Evolutionary conservation across 495 filamentous ascomycete species (phyloP).

Genomic region (Cudoniella acicularis): DNA sequence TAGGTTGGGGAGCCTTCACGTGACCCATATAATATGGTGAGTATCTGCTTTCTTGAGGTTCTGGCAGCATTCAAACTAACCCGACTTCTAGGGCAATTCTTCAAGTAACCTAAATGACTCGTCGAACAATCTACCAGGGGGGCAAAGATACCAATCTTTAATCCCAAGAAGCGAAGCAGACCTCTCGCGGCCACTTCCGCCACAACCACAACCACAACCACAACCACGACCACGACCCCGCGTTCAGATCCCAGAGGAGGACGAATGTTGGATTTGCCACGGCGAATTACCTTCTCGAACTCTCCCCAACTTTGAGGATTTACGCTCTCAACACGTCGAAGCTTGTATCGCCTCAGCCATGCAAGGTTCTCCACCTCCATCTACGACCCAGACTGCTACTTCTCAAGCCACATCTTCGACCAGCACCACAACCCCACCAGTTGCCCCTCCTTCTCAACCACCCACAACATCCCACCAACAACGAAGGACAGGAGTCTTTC

Average conservation of each 20-base stretch:
- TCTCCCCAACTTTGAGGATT: constrained; percentile 53
- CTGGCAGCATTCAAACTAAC: background rate
- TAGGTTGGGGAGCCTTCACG: constrained; percentile 9
- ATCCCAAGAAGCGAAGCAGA: background rate
- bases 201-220: background rate
- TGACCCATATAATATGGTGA: background rate
- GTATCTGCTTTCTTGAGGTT: background rate
- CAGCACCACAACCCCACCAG: constrained; percentile 2
- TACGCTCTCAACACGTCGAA: constrained; percentile 72
- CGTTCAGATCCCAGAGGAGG: constrained; percentile 63
- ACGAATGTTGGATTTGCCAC: constrained; percentile 90
- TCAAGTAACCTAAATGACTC: background rate
- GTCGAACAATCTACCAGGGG: background rate
- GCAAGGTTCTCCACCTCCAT: constrained; percentile 1
- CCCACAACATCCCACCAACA: no score
- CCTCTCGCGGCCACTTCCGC: background rate
- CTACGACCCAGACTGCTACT: constrained; percentile 23
- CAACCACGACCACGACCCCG: constrained; percentile 11
- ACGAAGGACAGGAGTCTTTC: constrained; percentile 47
- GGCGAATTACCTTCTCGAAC: constrained; percentile 64
- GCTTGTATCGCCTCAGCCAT: constrained; percentile 55
- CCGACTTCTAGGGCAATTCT: background rate
- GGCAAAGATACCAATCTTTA: background rate
- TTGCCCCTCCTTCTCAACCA: constrained; percentile 2
- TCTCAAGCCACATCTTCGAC: background rate